Base-by-base conservation (phyloP, 768 basidiomycete species). In the Gautieria morchelliformis region DNA sequence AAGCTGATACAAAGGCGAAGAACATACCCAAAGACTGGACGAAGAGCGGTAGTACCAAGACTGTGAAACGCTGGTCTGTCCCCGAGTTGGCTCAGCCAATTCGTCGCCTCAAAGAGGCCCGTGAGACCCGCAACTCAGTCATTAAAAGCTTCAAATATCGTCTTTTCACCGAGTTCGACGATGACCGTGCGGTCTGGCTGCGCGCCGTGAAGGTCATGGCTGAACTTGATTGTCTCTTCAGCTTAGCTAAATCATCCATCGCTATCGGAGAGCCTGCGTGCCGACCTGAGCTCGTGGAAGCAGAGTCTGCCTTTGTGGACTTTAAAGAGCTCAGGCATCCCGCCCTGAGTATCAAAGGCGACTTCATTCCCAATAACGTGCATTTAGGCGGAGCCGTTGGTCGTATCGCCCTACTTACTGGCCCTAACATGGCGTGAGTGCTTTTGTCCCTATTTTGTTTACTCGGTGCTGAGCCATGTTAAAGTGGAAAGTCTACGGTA, bases 181-280 rank as follows among this genome's bases (percentile, higher is more conserved):
- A 77, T 4, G 89, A 94, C 65, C 83, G 89, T 45, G 75, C 79
- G 14, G 71, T 86, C 15, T 95, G 91, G 90, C 70, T 93, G 65
- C 81, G 84, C n/a, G 82, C 85, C 11, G 78, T 93, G 60, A 82
- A 90, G 39, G 84, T 91, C 15, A 79, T 95, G 51, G 87, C 96
- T 7, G 94, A 99, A 71, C 76, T 99, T n/a, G 96, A 99, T 69
- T 99, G 96, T 69, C 72, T 99, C 20, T 83, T 95, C 68, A 91
- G 90, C 62, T 72, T 98, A 48, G 89, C 95, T 5, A 94, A 91
- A 69, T 80, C 92, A 1, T 96, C 93, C 1, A 68, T 72, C n/a
- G 88, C 89, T 9, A 78, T 99, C 42, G 94, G 93, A 45, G 92
- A 96, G 69, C 96, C 96, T 3, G 78, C 82, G n/a, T 98, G 96